These are phyloP conservation scores for Malus asiatica DNA, from an alignment of 306 rosid genomes.

Conservation along the genomic window DNA sequence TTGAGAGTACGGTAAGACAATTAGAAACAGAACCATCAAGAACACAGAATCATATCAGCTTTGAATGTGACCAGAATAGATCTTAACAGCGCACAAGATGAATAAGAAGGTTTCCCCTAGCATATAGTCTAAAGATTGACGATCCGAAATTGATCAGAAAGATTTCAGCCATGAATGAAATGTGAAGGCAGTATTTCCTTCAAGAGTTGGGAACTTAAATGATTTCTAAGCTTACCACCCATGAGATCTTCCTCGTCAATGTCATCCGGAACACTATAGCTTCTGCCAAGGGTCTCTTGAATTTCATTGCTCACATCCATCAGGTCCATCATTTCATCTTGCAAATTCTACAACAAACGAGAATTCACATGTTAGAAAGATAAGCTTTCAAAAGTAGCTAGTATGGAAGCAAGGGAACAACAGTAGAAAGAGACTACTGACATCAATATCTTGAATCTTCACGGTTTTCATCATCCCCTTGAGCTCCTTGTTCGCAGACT, in stretches of 20 bases:
- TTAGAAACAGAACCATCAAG: background rate
- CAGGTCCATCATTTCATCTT: slow-evolving; percentile 98
- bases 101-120: background rate
- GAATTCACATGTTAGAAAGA: slow-evolving; percentile 10
- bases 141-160: background rate
- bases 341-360: slow-evolving; percentile 56
- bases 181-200: background rate
- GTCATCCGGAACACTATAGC: slow-evolving; percentile 95
- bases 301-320: slow-evolving; percentile 95
- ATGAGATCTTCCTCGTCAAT: slow-evolving; percentile 92
- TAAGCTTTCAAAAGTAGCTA: background rate
- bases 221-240: slow-evolving; percentile 66
- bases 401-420: slow-evolving; percentile 15
- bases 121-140: background rate
- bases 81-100: background rate
- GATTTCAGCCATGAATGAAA: background rate
- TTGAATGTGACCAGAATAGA: background rate
- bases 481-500: slow-evolving; percentile 94
- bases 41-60: background rate
- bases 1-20: background rate
- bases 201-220: background rate
- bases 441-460: slow-evolving; percentile 94
- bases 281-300: slow-evolving; percentile 92
- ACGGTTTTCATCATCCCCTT: slow-evolving; percentile 99
- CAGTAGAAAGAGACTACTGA: slow-evolving; percentile 29